These are phyloP conservation scores for Ogataea hybrid DNA, from an alignment of 1,139 yeast species.

Conservation along the genomic window DNA sequence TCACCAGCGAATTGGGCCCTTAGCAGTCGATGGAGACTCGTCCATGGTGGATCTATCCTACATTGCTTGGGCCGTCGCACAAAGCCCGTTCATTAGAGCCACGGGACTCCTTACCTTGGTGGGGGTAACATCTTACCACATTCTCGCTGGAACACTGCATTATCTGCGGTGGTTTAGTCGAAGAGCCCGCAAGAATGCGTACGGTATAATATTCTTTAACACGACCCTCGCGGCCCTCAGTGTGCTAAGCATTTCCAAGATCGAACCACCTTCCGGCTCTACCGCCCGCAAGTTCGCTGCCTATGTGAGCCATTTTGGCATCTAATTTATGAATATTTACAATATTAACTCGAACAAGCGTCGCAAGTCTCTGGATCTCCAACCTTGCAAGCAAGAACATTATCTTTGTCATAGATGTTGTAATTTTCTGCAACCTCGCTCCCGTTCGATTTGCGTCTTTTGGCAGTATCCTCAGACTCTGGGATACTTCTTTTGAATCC, in stretches of 20 bases:
- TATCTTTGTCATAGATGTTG: conserved; percentile 21
- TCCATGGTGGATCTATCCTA: conserved; percentile 55
- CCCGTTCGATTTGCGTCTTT: neutral
- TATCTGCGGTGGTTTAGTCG: conserved; percentile 27
- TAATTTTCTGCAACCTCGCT: neutral
- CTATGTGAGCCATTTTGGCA: conserved; percentile 7
- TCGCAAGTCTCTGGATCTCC: conserved; percentile 41
- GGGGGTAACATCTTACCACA: conserved; percentile 39
- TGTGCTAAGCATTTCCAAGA: conserved; percentile 14
- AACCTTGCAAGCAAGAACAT: conserved; percentile 40
- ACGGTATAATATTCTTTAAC: conserved; percentile 18
- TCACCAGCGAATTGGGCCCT: conserved; percentile 51
- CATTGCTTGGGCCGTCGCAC: conserved; percentile 43
- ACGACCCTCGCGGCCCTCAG: conserved; percentile 18
- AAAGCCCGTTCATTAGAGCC: conserved; percentile 4
- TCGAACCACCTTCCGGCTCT: conserved; percentile 19
- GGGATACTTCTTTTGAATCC: conserved; percentile 11
- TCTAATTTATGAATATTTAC: conserved; percentile 11
- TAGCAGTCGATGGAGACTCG: conserved; percentile 60
- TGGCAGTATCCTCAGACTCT: conserved; percentile 9
- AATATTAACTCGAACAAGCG: conserved; percentile 43
- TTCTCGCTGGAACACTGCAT: conserved; percentile 39
- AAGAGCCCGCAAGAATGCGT: conserved; percentile 25
- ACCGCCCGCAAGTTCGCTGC: conserved; percentile 18
- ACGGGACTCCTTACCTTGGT: conserved; percentile 18